Evolutionary conservation across 805 yeast genomes (phyloP), one percentile per base, ranked within the genome.

Genomic region (Nematodospora valgi): DNA sequence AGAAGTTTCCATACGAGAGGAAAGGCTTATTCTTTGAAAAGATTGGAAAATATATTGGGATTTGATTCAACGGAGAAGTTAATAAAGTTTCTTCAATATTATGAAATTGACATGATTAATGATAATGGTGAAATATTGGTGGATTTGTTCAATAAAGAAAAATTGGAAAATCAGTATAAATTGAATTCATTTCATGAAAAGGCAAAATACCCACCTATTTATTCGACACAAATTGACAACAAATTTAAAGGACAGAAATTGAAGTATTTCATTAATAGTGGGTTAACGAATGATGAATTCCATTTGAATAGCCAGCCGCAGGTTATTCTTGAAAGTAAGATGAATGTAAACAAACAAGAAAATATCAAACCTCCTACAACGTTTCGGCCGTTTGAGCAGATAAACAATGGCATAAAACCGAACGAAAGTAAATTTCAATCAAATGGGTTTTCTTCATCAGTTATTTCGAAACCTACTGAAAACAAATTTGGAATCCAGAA

Each of bases 1-100:
- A 65, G 75, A 39, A 64, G 88, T 0, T 72, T 77, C 39, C 95
- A 89, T 49, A 70, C 80, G 2, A 81, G 78, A 38, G 80, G 86
- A 2, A 82, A 77, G 47, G 82, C 87, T 1, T 75, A 81, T 41
- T 67, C 79, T 4, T 68, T 76, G 0, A 48, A 51, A 2, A 54
- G 71, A 7, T 55, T 89, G 11, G 54, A 59, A 13, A 54, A 59
- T 1, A 54, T 77, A 43, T 65, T 93, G 14, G 83, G 87, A 0
- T 91, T 85, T 54, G 88, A 86, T 48, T 56, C 71, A n/a, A 48
- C 58, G 0, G 72, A 69, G 0, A 78, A 80, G 34, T 49, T 85
- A 10, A 36, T 60, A 3, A 64, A 59, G 21, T 85, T 86, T 47
- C 80, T 86, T 30, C 56, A 68, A 1, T 73, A 84, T 47, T 87